Base-by-base conservation (phyloP, 2,329 filamentous ascomycete genomes). In the Pezicula radicicola region DNA sequence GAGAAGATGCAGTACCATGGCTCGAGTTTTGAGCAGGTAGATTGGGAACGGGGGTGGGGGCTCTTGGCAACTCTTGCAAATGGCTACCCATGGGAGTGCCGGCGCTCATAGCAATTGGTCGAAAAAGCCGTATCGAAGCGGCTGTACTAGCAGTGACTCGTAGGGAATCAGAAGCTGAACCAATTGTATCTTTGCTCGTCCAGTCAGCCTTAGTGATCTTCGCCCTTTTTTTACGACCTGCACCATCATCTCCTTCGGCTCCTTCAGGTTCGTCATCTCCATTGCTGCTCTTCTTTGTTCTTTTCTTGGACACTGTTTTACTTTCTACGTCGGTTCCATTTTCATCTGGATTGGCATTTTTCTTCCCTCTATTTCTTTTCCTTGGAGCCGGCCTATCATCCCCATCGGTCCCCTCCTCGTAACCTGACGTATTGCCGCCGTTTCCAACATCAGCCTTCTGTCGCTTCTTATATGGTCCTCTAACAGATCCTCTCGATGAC, bases 81-180 rank as follows among this genome's bases (percentile, higher is more conserved):
- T 89, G 83, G 45, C 68, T 77, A 33, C 70, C 72, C 28, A 42
- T 21, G 65, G 68, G 66, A 16, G 77, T 76, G 25, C 70, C 71
- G 3, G 72, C 75, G 30, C 71, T 72, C 43, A 72, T 68, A 18
- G 79, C 76, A 51, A 89, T 79, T 4, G 93, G 93, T 42, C 91
- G 83, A 68, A 96, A 88, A 45, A 86, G 87, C 41, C 93, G 88
- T 53, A 97, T 78, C 5, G 92, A 96, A 40, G 91, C 90, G 42
- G 92, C 88, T 15, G 89, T 96, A 66, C 91, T 96, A 44, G 93
- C 93, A 54, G 89, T 87, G n/a, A 96, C 91, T 46, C 92, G 83
- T 25, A 97, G 75, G 3, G 90, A 95, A 46, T 94, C 91, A 9
- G 85, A 81, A 28, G 84, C 85, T 37, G 82, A 79, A 48, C 87